Evolutionary conservation across 371 early-diverging fungal genomes (phyloP).

Genomic region (Amoeboaphelidium protococcarum): DNA sequence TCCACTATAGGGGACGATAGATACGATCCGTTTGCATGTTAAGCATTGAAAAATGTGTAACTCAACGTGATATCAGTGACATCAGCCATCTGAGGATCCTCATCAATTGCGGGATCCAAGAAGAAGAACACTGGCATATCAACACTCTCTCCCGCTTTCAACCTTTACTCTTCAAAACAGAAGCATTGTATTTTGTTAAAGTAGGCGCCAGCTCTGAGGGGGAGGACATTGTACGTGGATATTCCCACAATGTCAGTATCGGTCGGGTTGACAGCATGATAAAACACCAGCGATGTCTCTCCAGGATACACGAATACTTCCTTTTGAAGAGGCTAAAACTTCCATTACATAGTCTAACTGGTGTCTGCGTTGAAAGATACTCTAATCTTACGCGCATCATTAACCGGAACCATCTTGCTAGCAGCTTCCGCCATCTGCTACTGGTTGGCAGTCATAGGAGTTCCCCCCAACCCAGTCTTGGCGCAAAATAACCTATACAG

Average conservation of each 20-base stretch:
- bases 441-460: slow-evolving; percentile 5
- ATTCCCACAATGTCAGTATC: slow-evolving; percentile 80
- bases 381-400: background rate
- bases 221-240: slow-evolving; percentile 86
- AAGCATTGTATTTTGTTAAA: slow-evolving; percentile 98
- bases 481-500: slow-evolving; percentile 81
- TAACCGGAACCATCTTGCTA: background rate
- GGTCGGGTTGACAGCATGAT: slow-evolving; percentile 73
- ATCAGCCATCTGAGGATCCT: slow-evolving; percentile 85
- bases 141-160: slow-evolving; percentile 68
- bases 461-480: slow-evolving; percentile 71
- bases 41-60: background rate
- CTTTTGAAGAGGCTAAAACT: slow-evolving; percentile 1
- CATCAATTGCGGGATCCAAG: slow-evolving; percentile 82
- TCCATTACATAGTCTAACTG: slow-evolving; percentile 1
- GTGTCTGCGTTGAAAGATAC: slow-evolving; percentile 1
- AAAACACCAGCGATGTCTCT: slow-evolving; percentile 88
- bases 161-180: slow-evolving; percentile 91
- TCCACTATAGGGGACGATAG: too few species aligned
- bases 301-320: slow-evolving; percentile 1
- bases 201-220: slow-evolving; percentile 53
- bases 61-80: slow-evolving; percentile 43
- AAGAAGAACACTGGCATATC: slow-evolving; percentile 99
- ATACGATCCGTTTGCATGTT: background rate
- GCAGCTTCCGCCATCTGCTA: background rate